Base-by-base conservation (phyloP, 208 protist species). In the Leishmania arabica region DNA sequence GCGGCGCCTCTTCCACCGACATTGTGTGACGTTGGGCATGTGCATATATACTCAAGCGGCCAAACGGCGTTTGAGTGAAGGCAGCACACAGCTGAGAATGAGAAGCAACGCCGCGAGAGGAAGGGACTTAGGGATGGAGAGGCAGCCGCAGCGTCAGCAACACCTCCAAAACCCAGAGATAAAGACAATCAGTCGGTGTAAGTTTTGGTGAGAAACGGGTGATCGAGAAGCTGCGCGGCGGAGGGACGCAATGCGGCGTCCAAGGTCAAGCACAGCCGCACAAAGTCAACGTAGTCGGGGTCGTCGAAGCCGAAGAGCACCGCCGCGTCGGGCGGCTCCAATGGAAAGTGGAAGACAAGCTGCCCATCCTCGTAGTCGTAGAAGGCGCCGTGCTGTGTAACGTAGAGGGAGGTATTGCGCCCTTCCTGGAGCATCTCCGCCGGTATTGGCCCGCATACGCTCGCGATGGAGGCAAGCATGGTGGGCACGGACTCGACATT, bases 361-460 rank as follows among this genome's bases (percentile, higher is more conserved):
- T 89, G 86, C 21, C 90, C 91, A 31, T 85, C 84, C 75, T 86
- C 87, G 80, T 93, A 88, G 15, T 91, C 90, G 80, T 93, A 93
- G 34, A 95, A 90, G 51, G 95, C 92, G 45, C 90, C 99, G 58
- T 99, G 98, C 70, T 98, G 99, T 37, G 98, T 97, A 74, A 99
- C 91, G 71, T 91, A 88, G 74, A 92, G 86, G 66, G 90, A 94
- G 47, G 98, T 98, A 70, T 97, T 95, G 45, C 88, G 90, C 19
- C 98, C 88, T 83, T 99, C 95, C 81, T 98, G 95, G 65, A 98
- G 83, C 77, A 96, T 81, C 88, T 86, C 95, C 89, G 74, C 89
- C 89, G 69, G 86, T 72, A 69, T 95, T 87, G 65, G 92, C 82
- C 62, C 98, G 82, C 73, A 98, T 77, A 64, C 95, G 88, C 70